Base-by-base conservation (phyloP, 257 asterid species). In the Nicotiana tabacum region DNA sequence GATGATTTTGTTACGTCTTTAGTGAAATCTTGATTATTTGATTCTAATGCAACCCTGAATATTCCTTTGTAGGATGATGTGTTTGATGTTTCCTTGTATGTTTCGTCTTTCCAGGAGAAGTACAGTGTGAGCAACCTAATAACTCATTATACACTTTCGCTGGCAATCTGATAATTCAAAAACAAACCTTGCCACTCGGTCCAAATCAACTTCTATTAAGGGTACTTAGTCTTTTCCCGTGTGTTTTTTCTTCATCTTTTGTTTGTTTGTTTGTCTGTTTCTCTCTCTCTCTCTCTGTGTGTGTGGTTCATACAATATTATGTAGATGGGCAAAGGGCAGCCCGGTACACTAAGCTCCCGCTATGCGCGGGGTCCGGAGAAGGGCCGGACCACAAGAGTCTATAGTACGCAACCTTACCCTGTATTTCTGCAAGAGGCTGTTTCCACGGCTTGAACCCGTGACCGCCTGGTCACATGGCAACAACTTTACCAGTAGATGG, bases 101-200 rank as follows among this genome's bases (percentile, higher is more conserved):
- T 76, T 76, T 76, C 17, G 10, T 51, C 37, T 51, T 81, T 90
- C 90, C 97, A 97, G 99, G 99, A 81, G 99, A 97, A 91, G 89
- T 97, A 83, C 99, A 97, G 83, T 95, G 98, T 67, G 99, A 97
- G 93, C 98, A 95, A 86, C 99, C 99, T 81, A 97, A 97, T 85
- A 97, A 97, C 84, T 96, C 99, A n/a, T 90, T 97, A 82, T 96
- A 97, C 91, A 97, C 99, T 77, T 97, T 90, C 85, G 95, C 98
- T 81, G 99, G 99, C 61, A 97, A 97, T 91, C 89, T 97, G 91
- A 89, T 97, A 83, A 84, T 89, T 81, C 89, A 93, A 87, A 95
- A 93, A 87, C 99, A 97, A 89, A 94, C 97, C 67, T 82, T 97
- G 91, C 98, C 99, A 68, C 97, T 97, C 82, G 95, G 97, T 90